A percentile compares a stretch with the other conserved stretches of the same genome.
Conservation (phyloP, 2,329 filamentous ascomycete genomes). For the Aspergillus tubingensis region DNA sequence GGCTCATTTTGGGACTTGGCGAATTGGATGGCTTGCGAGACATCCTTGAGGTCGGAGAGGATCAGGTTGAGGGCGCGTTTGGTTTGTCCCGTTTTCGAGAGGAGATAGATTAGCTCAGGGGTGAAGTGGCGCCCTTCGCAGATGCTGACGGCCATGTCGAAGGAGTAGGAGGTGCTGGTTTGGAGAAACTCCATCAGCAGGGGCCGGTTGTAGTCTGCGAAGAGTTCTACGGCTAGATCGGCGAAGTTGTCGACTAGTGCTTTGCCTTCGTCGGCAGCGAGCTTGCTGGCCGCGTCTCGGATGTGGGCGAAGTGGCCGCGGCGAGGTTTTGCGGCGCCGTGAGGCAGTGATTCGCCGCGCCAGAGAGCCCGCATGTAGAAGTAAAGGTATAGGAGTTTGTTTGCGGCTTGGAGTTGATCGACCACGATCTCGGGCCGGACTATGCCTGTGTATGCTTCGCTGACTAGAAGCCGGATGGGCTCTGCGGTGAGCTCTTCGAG, state of each 20-base stretch:
- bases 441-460: slow-evolving; percentile 87
- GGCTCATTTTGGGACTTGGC: slow-evolving; percentile 90
- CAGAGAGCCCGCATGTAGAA: slow-evolving; percentile 90
- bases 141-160: slow-evolving; percentile 69
- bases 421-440: slow-evolving; percentile 78
- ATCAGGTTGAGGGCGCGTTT: slow-evolving; percentile 91
- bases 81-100: slow-evolving; percentile 92
- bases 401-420: slow-evolving; percentile 68
- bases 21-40: slow-evolving; percentile 89
- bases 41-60: slow-evolving; percentile 87
- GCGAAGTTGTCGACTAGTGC: slow-evolving; percentile 81
- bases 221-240: slow-evolving; percentile 81
- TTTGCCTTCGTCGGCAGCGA: slow-evolving; percentile 59
- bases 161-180: slow-evolving; percentile 81
- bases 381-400: slow-evolving; percentile 75
- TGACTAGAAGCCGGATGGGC: slow-evolving; percentile 80
- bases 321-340: slow-evolving; percentile 36
- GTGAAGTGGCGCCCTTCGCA: slow-evolving; percentile 82
- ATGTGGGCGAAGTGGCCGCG: slow-evolving; percentile 39
- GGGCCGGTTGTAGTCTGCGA: slow-evolving; percentile 77
- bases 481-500: slow-evolving; percentile 79
- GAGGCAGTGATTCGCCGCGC: slow-evolving; percentile 67
- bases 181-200: slow-evolving; percentile 87
- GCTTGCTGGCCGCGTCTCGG: slow-evolving; percentile 47
- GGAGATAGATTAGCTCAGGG: slow-evolving; percentile 90